phyloP scores from a whole-genome alignment of 1,284 basidiomycete genomes.

The Irpex sp. region DNA sequence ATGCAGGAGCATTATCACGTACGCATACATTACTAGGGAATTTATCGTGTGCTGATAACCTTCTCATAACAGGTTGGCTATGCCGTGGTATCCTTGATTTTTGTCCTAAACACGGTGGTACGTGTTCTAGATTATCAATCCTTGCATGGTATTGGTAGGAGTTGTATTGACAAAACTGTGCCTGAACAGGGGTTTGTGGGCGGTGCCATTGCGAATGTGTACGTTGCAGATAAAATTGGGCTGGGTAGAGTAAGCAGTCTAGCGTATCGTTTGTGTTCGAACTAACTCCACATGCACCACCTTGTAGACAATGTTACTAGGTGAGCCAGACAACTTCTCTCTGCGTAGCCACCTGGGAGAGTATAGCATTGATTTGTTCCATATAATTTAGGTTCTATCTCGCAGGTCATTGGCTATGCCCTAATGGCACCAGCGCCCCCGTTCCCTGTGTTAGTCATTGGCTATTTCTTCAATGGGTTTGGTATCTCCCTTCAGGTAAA shows the following conservation, averaged over 20 bases:
- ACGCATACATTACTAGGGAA: constrained; percentile 4
- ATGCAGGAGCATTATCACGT: constrained; percentile 47
- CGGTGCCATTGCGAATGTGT: constrained; percentile 44
- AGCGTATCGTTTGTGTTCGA: no score
- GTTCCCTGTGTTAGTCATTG: constrained; percentile 56
- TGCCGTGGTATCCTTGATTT: constrained; percentile 47
- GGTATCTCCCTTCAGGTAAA: constrained; percentile 50
- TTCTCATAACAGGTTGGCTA: constrained; percentile 30
- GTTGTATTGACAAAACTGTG: no score
- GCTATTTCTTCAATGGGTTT: constrained; percentile 56
- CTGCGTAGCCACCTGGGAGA: no score
- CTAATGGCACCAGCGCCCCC: constrained; percentile 58
- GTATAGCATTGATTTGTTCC: no score
- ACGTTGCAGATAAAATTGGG: constrained; percentile 44
- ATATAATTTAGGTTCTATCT: constrained; percentile 24
- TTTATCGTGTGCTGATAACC: background rate
- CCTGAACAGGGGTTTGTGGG: constrained; percentile 38
- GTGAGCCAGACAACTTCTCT: constrained; percentile 5
- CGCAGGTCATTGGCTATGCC: constrained; percentile 40
- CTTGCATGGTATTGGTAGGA: no score
- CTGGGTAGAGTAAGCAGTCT: constrained; percentile 43
- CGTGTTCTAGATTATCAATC: constrained; percentile 3
- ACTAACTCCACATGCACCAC: no score
- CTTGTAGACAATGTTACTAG: constrained; percentile 21
- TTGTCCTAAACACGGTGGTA: constrained; percentile 50